Percentiles rank a stretch among this genome's conserved stretches.
These are phyloP conservation scores for Neonectria punicea DNA, from an alignment of 2,329 filamentous ascomycete genomes.

Conservation along the genomic window DNA sequence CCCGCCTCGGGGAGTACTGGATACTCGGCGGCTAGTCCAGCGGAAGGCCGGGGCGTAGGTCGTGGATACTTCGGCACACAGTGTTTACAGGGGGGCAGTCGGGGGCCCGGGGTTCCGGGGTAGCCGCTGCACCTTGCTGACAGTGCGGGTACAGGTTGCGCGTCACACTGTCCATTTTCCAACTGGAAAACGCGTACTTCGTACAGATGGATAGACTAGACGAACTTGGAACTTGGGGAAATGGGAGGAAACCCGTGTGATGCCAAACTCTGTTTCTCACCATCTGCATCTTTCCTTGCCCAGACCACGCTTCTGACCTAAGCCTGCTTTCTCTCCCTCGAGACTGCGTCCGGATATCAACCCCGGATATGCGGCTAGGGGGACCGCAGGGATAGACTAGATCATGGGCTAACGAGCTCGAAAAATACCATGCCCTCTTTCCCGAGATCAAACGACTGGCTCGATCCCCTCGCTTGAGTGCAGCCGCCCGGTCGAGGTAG, in stretches of 20 bases:
- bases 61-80: slow-evolving; percentile 13
- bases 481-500: background rate
- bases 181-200: background rate
- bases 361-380: background rate
- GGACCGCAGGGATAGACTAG: background rate
- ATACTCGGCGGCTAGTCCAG: slow-evolving; percentile 5
- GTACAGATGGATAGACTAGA: background rate
- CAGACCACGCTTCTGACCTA: background rate
- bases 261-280: background rate
- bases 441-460: background rate
- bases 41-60: background rate
- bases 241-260: background rate
- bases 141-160: background rate
- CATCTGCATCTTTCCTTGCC: background rate
- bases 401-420: background rate
- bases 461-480: background rate
- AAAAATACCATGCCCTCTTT: background rate
- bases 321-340: background rate
- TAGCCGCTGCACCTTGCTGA: slow-evolving; percentile 36
- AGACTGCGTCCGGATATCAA: background rate
- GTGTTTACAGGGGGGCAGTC: slow-evolving; percentile 2
- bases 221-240: background rate
- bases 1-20: slow-evolving; percentile 4
- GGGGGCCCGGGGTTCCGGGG: slow-evolving; percentile 30
- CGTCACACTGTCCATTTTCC: background rate